A percentile compares a stretch with the other conserved stretches of the same genome.
Conservation (phyloP, 2,329 filamentous ascomycete species). For the Stachybotrys echinatus region DNA sequence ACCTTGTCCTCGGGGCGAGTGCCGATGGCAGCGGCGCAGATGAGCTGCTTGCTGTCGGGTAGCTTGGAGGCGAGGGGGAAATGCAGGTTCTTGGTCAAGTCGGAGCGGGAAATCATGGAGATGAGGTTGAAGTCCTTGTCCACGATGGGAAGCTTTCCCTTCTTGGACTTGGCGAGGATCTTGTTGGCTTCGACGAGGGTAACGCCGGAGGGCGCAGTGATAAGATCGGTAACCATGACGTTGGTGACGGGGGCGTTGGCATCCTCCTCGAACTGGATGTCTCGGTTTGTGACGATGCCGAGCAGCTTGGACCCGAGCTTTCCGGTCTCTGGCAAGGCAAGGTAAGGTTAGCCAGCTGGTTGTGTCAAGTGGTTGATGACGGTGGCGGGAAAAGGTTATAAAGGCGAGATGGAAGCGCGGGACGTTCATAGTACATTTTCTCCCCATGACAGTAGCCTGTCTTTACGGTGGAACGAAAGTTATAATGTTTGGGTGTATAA, state of each 20-base stretch:
- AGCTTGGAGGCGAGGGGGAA: conserved; percentile 96
- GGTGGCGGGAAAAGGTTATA: conserved; percentile 3
- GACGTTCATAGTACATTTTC: conserved; percentile 29
- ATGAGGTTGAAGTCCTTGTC: conserved; percentile 80
- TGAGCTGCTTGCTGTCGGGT: conserved; percentile 93
- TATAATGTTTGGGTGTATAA: conserved; percentile 78
- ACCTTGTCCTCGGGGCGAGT: conserved; percentile 90
- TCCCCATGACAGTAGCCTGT: conserved; percentile 77
- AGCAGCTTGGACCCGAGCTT: conserved; percentile 92
- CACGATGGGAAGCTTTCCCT: conserved; percentile 94
- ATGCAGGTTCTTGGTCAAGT: conserved; percentile 97
- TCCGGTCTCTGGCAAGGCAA: conserved; percentile 73
- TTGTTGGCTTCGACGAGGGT: conserved; percentile 84
- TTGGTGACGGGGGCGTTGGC: conserved; percentile 67
- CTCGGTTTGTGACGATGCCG: conserved; percentile 95
- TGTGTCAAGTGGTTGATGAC: conserved; percentile 13
- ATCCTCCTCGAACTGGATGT: conserved; percentile 92
- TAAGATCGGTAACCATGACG: conserved; percentile 93
- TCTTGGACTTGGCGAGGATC: conserved; percentile 92
- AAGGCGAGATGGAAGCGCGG: conserved; percentile 10
- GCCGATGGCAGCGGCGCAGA: conserved; percentile 91
- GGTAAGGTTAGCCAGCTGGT: conserved; percentile 8
- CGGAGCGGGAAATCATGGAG: conserved; percentile 88
- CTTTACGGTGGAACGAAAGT: conserved; percentile 99
- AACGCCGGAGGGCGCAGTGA: conserved; percentile 81